Evolutionary conservation across 1,284 basidiomycete species (phyloP).

Genomic region (Xerocomus minutiporus): DNA sequence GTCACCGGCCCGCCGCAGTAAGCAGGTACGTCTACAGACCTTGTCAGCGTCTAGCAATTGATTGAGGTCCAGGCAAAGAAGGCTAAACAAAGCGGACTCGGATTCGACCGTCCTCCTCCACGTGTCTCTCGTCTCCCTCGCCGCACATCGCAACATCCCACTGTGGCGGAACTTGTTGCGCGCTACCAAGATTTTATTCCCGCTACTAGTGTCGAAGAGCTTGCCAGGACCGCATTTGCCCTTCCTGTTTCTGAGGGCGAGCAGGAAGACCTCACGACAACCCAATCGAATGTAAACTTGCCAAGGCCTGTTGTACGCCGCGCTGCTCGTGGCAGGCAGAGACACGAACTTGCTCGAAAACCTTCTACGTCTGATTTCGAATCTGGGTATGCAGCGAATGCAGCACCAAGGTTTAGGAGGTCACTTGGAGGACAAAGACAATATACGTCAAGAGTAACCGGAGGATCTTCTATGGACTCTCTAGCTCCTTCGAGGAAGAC

Average conservation of each 20-base stretch:
- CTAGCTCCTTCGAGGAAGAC: slow-evolving; percentile 56
- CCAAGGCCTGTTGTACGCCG: slow-evolving; percentile 35
- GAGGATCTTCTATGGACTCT: slow-evolving; percentile 49
- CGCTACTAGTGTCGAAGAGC: slow-evolving; percentile 63
- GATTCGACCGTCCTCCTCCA: slow-evolving; percentile 17
- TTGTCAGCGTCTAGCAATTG: not conserved
- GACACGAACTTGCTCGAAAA: slow-evolving; percentile 46
- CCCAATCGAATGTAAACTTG: slow-evolving; percentile 16
- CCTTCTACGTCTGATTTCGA: slow-evolving; percentile 81
- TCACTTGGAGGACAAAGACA: slow-evolving; percentile 35
- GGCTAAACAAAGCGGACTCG: slow-evolving; percentile 22
- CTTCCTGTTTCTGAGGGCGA: slow-evolving; percentile 69
- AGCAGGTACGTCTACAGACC: slow-evolving; percentile 24
- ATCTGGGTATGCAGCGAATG: slow-evolving; percentile 83
- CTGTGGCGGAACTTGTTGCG: slow-evolving; percentile 81
- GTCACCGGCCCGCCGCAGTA: slow-evolving; percentile 16
- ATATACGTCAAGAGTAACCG: slow-evolving; percentile 50
- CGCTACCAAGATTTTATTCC: slow-evolving; percentile 77
- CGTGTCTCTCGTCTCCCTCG: slow-evolving; percentile 68
- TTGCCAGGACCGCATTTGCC: slow-evolving; percentile 62
- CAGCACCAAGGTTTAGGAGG: slow-evolving; percentile 58
- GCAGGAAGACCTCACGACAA: slow-evolving; percentile 49
- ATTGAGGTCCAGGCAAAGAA: slow-evolving; percentile 15
- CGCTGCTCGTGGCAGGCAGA: slow-evolving; percentile 45
- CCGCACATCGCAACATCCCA: slow-evolving; percentile 52